Conservation (phyloP, 352 stramenopile genomes). For the Globisporangium alternatum region DNA sequence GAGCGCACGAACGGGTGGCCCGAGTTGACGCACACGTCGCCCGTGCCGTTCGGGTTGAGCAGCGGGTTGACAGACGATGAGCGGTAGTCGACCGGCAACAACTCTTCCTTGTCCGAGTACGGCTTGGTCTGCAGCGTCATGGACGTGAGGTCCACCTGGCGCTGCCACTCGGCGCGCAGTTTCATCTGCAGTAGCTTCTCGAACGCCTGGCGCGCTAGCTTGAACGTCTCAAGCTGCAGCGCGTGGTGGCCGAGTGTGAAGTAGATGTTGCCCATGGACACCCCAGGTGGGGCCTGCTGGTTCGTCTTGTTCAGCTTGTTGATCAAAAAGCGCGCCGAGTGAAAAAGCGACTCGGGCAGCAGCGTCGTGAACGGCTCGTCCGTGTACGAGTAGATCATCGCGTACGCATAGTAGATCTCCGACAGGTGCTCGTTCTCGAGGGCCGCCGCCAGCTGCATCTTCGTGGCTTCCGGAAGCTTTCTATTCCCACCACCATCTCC, state of each 20-base stretch:
- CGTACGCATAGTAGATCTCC: conserved; percentile 93
- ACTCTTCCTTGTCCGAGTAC: conserved; percentile 90
- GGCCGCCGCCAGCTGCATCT: conserved; percentile 32
- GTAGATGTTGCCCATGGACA: conserved; percentile 90
- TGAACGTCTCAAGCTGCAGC: conserved; percentile 90
- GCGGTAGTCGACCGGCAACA: conserved; percentile 94
- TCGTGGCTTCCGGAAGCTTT: conserved; percentile 22
- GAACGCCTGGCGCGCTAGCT: conserved; percentile 90
- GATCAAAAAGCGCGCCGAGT: conserved; percentile 90
- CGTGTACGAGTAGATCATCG: conserved; percentile 91
- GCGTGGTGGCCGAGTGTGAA: conserved; percentile 94
- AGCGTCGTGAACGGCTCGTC: conserved; percentile 94
- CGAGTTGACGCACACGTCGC: conserved; percentile 92
- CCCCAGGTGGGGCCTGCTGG: conserved; percentile 61
- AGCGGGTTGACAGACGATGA: conserved; percentile 92
- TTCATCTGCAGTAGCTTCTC: conserved; percentile 91
- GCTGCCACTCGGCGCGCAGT: conserved; percentile 81
- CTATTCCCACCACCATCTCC: neutral
- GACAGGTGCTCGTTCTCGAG: conserved; percentile 73
- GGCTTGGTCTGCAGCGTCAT: conserved; percentile 93
- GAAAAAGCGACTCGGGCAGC: conserved; percentile 90
- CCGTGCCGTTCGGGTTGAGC: conserved; percentile 84
- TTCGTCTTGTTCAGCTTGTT: conserved; percentile 74
- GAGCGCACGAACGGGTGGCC: conserved; percentile 94
- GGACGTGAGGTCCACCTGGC: conserved; percentile 89